These are phyloP conservation scores for Marasmius tenuissimus DNA, from an alignment of 1,284 basidiomycete species.

Conservation along the genomic window DNA sequence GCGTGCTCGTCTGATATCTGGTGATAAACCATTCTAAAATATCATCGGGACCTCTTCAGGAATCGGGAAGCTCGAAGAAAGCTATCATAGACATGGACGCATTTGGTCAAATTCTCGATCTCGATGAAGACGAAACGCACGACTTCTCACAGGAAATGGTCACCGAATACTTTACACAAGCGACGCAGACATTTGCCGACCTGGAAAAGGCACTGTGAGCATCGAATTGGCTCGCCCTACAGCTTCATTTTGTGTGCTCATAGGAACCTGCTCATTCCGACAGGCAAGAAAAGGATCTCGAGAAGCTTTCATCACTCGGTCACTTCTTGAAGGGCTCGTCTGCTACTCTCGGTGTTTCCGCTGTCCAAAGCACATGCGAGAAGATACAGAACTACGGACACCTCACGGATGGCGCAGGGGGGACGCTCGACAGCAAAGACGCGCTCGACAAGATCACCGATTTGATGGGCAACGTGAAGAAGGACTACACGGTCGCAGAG, in stretches of 20 bases:
- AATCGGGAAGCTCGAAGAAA: constrained; percentile 9
- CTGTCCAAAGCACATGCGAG: constrained; percentile 84
- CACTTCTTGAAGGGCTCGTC: constrained; percentile 96
- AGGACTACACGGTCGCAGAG: constrained; percentile 40
- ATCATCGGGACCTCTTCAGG: constrained; percentile 6
- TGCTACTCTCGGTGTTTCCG: constrained; percentile 82
- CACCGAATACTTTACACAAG: constrained; percentile 80
- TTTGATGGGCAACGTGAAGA: constrained; percentile 35
- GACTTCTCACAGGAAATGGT: constrained; percentile 83
- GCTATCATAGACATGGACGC: constrained; percentile 74
- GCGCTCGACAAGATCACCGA: constrained; percentile 63
- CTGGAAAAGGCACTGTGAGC: constrained; percentile 84
- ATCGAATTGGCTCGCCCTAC: background rate
- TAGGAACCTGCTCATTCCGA: constrained; percentile 5
- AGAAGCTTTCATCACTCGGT: constrained; percentile 72
- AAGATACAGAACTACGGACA: constrained; percentile 87
- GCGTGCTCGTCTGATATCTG: constrained; percentile 1
- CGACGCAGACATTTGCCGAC: constrained; percentile 68
- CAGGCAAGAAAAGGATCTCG: constrained; percentile 61
- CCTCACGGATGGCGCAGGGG: constrained; percentile 46
- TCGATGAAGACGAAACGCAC: constrained; percentile 82
- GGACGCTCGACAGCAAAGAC: constrained; percentile 34
- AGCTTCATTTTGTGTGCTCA: constrained; percentile 14
- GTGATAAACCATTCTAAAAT: constrained; percentile 6
- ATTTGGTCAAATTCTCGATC: constrained; percentile 85